Conservation (phyloP, 1,284 basidiomycete genomes). For the Tranzscheliella williamsii region DNA sequence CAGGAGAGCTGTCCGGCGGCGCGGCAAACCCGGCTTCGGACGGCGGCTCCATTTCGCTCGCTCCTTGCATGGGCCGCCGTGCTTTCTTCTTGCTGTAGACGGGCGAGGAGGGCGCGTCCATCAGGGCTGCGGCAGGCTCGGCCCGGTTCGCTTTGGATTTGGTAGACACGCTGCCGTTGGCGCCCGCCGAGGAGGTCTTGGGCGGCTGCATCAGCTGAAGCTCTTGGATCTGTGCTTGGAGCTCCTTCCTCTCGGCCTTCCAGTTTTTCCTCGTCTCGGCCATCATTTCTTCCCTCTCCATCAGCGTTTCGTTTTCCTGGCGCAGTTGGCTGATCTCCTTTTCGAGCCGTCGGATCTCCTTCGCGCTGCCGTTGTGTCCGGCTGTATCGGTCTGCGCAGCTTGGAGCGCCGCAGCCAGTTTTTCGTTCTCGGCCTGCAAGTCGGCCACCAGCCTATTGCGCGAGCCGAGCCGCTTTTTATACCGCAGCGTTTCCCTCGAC, state of each 20-base stretch:
- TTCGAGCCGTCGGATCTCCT: background rate
- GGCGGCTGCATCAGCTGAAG: no score
- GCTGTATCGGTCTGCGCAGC: background rate
- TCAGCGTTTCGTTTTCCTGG: conserved; percentile 16
- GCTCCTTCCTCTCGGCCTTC: conserved; percentile 30
- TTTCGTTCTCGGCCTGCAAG: conserved; percentile 17
- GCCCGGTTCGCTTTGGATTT: no score
- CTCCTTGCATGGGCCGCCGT: conserved; percentile 34
- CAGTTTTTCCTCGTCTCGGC: conserved; percentile 29
- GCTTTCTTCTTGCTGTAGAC: conserved; percentile 27
- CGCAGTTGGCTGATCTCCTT: conserved; percentile 13
- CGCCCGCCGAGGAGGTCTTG: no score
- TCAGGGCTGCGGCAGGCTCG: no score
- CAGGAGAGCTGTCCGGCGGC: background rate
- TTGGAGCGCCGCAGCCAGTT: conserved; percentile 11
- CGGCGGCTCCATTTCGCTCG: conserved; percentile 23
- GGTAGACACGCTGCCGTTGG: no score
- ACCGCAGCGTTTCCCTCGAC: conserved; percentile 6
- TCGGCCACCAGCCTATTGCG: conserved; percentile 11
- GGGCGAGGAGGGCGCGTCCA: conserved; percentile 14
- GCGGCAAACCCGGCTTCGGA: conserved; percentile 18
- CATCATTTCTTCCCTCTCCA: conserved; percentile 33
- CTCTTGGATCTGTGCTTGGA: conserved; percentile 15
- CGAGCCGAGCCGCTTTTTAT: conserved; percentile 17
- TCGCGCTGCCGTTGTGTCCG: background rate